Evolutionary conservation across 495 filamentous ascomycete genomes (phyloP), one percentile per base, ranked within the genome.

Genomic region (Penicillium macrosclerotiorum): DNA sequence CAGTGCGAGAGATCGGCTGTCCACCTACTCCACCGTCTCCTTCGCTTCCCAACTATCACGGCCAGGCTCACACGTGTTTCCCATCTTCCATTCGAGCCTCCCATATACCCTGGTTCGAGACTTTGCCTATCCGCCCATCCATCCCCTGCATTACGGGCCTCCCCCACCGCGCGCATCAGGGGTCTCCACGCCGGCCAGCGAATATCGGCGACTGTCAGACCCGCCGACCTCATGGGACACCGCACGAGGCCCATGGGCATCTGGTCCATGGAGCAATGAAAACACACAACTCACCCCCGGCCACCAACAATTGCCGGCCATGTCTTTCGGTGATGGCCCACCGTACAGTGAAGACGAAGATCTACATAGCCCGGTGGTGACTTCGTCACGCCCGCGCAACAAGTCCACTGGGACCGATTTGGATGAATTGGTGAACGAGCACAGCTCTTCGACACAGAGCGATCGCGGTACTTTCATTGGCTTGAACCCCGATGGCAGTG

Each of bases 341-440:
- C 92, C 92, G n/a, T 97, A 88, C 75, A 94, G 88, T 65, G 92
- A 97, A 65, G 92, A 97, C 65, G 91, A 96, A 57, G 92, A 97
- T 66, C 69, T 97, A 35, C 89, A 95, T 57, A 94, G 89, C 57
- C 92, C 92, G 5, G 87, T 96, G 3, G 80, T 87, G 37, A 82
- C 80, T 8, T 85, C 80, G 44, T 80, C 84, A 7, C 77, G 87
- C 18, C 89, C 94, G 63, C 85, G 83, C 59, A 93, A 92, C 65
- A 83, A 94, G 67, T 86, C 86, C 12, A 81, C 82, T 3, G 62
- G 52, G 17, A 66, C 58, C 14, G 69, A 53, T 25, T 33, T 63
- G 41, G 68, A 76, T 41, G 67, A 68, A 24, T 52, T 46, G 29
- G 32, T 37, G 13, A 50, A 60, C 20, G 53, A 54, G 19, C 38